phyloP scores from a whole-genome alignment of 2,329 filamentous ascomycete genomes.

The Aspergillus unguis region DNA sequence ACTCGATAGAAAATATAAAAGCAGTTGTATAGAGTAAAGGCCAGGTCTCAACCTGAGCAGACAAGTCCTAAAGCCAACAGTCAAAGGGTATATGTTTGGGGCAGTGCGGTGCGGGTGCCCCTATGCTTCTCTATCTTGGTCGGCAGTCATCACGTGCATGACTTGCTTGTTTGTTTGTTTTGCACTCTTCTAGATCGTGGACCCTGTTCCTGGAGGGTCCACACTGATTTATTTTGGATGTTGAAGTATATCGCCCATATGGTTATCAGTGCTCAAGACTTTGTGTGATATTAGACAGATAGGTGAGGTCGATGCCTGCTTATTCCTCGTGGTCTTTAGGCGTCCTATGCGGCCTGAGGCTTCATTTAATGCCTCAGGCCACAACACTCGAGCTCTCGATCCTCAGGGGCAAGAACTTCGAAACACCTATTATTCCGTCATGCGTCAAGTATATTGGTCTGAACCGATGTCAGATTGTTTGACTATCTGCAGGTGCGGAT shows the following conservation, averaged over 20 bases:
- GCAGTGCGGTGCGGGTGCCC: conserved; percentile 28
- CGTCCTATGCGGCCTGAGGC: background rate
- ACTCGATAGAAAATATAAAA: conserved; percentile 5
- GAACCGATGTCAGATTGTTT: too few species aligned
- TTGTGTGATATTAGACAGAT: background rate
- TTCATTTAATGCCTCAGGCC: background rate
- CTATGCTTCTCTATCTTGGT: conserved; percentile 25
- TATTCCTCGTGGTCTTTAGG: background rate
- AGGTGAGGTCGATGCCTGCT: background rate
- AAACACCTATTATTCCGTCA: too few species aligned
- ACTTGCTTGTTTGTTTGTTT: conserved; percentile 13
- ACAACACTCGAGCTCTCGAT: background rate
- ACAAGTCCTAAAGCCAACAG: conserved; percentile 8
- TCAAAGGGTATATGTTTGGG: conserved; percentile 21
- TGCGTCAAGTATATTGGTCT: too few species aligned
- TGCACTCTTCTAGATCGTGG: background rate
- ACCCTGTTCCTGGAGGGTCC: background rate
- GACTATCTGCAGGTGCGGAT: too few species aligned
- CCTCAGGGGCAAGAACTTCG: too few species aligned
- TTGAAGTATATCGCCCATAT: background rate
- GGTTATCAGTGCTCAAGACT: too few species aligned
- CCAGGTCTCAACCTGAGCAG: conserved; percentile 1
- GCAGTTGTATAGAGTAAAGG: background rate
- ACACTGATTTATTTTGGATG: background rate
- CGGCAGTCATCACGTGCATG: conserved; percentile 22